A percentile compares a stretch with the other conserved stretches of the same genome.
Conservation (phyloP, 164 flowering plant genomes). For the Houttuynia cordata region DNA sequence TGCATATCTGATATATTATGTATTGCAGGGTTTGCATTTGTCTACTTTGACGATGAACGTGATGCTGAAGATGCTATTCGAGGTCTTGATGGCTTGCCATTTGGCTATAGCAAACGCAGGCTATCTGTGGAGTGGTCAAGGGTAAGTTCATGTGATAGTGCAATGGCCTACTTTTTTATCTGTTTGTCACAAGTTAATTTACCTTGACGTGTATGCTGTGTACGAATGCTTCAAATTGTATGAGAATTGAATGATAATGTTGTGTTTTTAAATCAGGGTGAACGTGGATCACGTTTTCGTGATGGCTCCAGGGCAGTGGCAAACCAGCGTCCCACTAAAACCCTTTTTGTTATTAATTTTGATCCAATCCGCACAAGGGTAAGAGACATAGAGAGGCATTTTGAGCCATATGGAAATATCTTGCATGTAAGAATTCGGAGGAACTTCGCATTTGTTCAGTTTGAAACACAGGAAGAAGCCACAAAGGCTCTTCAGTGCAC, state of each 20-base stretch:
- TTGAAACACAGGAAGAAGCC: constrained; percentile 83
- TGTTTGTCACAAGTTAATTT: too few species aligned
- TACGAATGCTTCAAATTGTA: too few species aligned
- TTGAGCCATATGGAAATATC: constrained; percentile 75
- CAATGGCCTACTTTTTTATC: neutral
- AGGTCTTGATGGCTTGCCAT: constrained; percentile 55
- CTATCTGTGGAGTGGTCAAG: constrained; percentile 91
- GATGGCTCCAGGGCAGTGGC: constrained; percentile 46
- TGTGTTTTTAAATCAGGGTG: constrained; percentile 14
- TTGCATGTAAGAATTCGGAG: constrained; percentile 63
- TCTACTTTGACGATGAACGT: constrained; percentile 84
- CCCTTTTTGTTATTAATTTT: constrained; percentile 84
- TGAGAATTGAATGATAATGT: neutral
- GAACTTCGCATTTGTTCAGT: constrained; percentile 93
- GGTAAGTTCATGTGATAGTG: constrained; percentile 20
- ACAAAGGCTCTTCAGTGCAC: constrained; percentile 86
- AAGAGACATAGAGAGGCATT: constrained; percentile 69
- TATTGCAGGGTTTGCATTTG: constrained; percentile 88
- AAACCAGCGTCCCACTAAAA: constrained; percentile 75
- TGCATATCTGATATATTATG: neutral
- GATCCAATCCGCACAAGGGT: constrained; percentile 62
- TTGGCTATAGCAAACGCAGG: constrained; percentile 69
- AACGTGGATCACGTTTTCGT: constrained; percentile 41
- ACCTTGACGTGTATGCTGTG: neutral
- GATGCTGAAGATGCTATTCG: constrained; percentile 93